These are phyloP conservation scores for Malus hybrid DNA, from an alignment of 331 rosid genomes.

Conservation along the genomic window DNA sequence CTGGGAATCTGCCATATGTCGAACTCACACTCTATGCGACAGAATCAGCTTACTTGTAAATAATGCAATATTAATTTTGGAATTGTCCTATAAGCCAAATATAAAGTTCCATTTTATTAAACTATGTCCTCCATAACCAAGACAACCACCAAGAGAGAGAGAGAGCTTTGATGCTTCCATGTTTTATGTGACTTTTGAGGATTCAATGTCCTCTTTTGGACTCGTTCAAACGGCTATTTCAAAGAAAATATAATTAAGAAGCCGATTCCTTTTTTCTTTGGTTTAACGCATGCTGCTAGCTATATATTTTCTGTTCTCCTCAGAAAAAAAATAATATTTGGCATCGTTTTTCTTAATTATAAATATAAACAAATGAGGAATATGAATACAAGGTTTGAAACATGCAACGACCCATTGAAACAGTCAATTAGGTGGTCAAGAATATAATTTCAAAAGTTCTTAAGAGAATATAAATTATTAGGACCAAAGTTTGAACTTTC, in stretches of 20 bases:
- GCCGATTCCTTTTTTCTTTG: neutral
- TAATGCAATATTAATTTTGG: neutral
- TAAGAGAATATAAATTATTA: neutral
- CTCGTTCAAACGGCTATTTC: conserved; percentile 34
- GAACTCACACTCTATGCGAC: conserved; percentile 4
- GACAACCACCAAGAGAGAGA: conserved; percentile 32
- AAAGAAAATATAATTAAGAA: neutral
- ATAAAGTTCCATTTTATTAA: neutral
- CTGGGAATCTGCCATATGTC: conserved; percentile 40
- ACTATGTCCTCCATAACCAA: conserved; percentile 48
- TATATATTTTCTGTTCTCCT: neutral
- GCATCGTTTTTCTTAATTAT: neutral
- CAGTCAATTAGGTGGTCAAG: neutral
- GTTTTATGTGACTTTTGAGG: conserved; percentile 44
- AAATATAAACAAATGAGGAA: neutral
- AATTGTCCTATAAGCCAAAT: neutral
- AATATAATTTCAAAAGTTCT: neutral
- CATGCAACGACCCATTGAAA: neutral
- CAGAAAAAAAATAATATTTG: neutral
- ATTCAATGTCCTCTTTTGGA: conserved; percentile 35
- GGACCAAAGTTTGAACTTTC: neutral
- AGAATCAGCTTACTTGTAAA: neutral
- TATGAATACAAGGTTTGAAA: neutral
- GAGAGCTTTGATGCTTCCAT: conserved; percentile 33
- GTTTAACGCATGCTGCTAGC: neutral